Base-by-base conservation (phyloP, 208 protist species). In the Wallacemonas sp. region DNA sequence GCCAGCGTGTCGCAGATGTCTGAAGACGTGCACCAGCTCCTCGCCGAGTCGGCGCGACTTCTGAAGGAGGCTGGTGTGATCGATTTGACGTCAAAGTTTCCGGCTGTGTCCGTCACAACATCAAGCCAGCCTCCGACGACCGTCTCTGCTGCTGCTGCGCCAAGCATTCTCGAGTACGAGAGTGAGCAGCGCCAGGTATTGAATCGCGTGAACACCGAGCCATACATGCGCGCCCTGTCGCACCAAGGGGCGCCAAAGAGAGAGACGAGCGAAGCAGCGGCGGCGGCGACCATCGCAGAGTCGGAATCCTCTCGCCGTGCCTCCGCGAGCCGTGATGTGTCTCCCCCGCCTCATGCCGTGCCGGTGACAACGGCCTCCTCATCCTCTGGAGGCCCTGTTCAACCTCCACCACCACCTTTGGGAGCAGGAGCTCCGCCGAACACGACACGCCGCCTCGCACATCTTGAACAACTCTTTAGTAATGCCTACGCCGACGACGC, bases 381-480 rank as follows among this genome's bases (percentile, higher is more conserved):
- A n/a, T n/a, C n/a, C n/a, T n/a, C n/a, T n/a, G n/a, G n/a, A n/a
- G n/a, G n/a, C n/a, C n/a, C n/a, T n/a, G n/a, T n/a, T n/a, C n/a
- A n/a, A n/a, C n/a, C n/a, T 26, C 44, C 44, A n/a, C 36, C 36
- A 41, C 36, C 36, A 41, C 36, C 36, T 17, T 14, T 14, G 36
- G 36, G 36, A n/a, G n/a, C n/a, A n/a, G n/a, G n/a, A n/a, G n/a
- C n/a, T n/a, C n/a, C n/a, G n/a, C n/a, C n/a, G n/a, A n/a, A n/a
- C n/a, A 21, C 54, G 12, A 66, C 49, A 27, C 44, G 59, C 9
- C 76, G 76, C 22, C 54, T 72, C 2, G 55, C 59, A 2, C 45
- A 30, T 1, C 46, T 91, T 26, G 67, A 86, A 45, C 60, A 73
- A 58, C 44, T 91, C 5, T 88, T 88, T 60, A 70, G 72, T 2